A percentile compares a stretch with the other conserved stretches of the same genome.
Evolutionary conservation across 495 filamentous ascomycete genomes (phyloP).

Genomic region (Trichoderma erinaceum): DNA sequence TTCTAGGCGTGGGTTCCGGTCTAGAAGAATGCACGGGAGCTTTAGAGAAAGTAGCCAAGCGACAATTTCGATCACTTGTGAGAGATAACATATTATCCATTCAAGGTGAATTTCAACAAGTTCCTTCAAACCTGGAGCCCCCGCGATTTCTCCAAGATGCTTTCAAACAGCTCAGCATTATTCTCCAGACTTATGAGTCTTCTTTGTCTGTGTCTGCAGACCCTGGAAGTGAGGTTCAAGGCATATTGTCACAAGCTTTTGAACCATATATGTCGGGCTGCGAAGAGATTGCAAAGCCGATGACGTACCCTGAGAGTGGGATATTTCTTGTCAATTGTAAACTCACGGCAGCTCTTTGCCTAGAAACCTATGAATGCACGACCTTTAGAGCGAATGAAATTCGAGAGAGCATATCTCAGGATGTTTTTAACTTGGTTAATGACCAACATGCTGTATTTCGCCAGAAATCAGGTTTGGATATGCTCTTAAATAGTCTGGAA

Average conservation of each 20-base stretch:
- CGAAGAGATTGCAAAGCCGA: slow-evolving; percentile 57
- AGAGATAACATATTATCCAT: slow-evolving; percentile 69
- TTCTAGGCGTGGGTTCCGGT: slow-evolving; percentile 63
- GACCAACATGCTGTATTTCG: slow-evolving; percentile 65
- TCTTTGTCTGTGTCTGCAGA: slow-evolving; percentile 56
- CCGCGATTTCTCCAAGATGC: slow-evolving; percentile 82
- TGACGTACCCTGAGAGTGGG: slow-evolving; percentile 50
- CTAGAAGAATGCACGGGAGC: slow-evolving; percentile 60
- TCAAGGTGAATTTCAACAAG: slow-evolving; percentile 60
- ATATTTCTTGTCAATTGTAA: slow-evolving; percentile 85
- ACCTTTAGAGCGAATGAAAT: slow-evolving; percentile 37
- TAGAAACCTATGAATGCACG: slow-evolving; percentile 54
- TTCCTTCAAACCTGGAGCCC: slow-evolving; percentile 62
- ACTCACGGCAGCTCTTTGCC: slow-evolving; percentile 45
- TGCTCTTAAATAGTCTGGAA: slow-evolving; percentile 58
- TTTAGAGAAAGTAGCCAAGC: slow-evolving; percentile 71
- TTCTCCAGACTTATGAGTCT: slow-evolving; percentile 78
- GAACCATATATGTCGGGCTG: slow-evolving; percentile 79
- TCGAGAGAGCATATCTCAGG: slow-evolving; percentile 37
- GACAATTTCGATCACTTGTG: slow-evolving; percentile 74
- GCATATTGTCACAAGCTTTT: slow-evolving; percentile 74
- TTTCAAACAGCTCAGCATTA: slow-evolving; percentile 62
- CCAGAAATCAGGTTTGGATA: slow-evolving; percentile 62
- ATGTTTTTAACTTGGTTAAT: slow-evolving; percentile 44
- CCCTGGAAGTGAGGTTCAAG: slow-evolving; percentile 62